Evolutionary conservation across 176 grass and related monocot species (phyloP), one percentile per base, ranked within the genome.

Genomic region (Pontederia paniculata): DNA sequence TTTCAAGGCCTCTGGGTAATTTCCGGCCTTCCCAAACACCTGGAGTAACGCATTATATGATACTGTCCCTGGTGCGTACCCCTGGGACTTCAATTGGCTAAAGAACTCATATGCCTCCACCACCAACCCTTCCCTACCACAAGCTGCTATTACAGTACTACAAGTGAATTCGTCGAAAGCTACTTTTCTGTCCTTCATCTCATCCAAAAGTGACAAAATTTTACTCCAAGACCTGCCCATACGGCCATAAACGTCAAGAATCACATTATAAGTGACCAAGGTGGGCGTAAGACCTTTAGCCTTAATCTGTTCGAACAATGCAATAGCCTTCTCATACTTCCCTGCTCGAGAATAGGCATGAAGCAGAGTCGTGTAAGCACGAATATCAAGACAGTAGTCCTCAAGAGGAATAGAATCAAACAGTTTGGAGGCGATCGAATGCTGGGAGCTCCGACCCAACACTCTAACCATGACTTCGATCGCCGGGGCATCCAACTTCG

Each of bases 191-290:
- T 55, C 71, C 37, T 73, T 58, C 75, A 90, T 76, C 73, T 90
- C 86, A 53, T 79, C 83, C 3, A 97, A 68, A 56, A 90, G 72
- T 51, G 62, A 25, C 16, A 81, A 65, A 53, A 97, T 81, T 48
- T 17, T 78, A 1, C 64, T 74, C 83, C 93, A 97, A 10, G 93
- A 97, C 19, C 80, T 70, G 17, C 83, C 93, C 86, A 81, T 88
- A 10, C 80, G 72, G 8, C 86, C 74, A 45, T 90, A 97, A 23
- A 97, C 77, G 68, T 88, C 72, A n/a, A 97, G 83, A 75, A 97
- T 56, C 71, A 90, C 86, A 65, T 90, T 97, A 71, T 97, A 97
- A 52, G 86, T 97, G 57, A 97, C 91, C 9, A 81, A 68, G 0
- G 82, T 97, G 48, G 91, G 86, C 23, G 55, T 53, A 2, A 90